Evolutionary conservation across 768 basidiomycete species (phyloP), one percentile per base, ranked within the genome.

Genomic region (Plicaturopsis crispa): DNA sequence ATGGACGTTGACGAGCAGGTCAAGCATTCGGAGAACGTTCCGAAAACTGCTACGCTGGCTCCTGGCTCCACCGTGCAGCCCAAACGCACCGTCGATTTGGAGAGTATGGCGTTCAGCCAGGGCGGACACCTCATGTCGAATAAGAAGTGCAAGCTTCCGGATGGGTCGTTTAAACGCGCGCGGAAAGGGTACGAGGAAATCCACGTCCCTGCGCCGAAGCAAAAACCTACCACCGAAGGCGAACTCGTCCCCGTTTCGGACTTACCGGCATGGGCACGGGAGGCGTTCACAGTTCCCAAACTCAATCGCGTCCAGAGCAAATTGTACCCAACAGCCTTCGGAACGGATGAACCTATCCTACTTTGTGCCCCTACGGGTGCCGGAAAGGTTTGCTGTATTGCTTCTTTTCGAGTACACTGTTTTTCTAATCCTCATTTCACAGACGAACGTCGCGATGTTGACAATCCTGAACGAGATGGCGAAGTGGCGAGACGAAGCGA

Each of bases 391-490:
- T 18, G 19, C 10, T 1, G 17, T 7, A 1, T 8, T 8, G 8
- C 12, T 22, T n/a, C 4, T 21, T 23, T 22, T 23, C 16, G 23
- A 2, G 30, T 28, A n/a, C 24, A 19, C 22, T 36, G 35, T 17
- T 36, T 48, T 48, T 44, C 36, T 59, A 26, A 58, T 38, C 4
- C 11, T 26, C 31, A n/a, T n/a, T 40, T 42, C 36, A 1, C 47
- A 96, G 93, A 99, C 96, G 13, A 99, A 99, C 51, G 94, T 98
- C 21, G 96, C 96, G 22, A 89, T 98, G 78, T 71, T 99, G 8
- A 80, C 92, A 0, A 85, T 99, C 46, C 76, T 99, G 18, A 86
- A 90, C 55, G 90, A 96, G 51, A 74, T 99, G 17, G 65, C 72
- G 23, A 94, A 96, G 52, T 80, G 85, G 57, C 80, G 90, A n/a